These are phyloP conservation scores for Basipetospora chlamydospora DNA, from an alignment of 2,329 filamentous ascomycete genomes.

Conservation along the genomic window DNA sequence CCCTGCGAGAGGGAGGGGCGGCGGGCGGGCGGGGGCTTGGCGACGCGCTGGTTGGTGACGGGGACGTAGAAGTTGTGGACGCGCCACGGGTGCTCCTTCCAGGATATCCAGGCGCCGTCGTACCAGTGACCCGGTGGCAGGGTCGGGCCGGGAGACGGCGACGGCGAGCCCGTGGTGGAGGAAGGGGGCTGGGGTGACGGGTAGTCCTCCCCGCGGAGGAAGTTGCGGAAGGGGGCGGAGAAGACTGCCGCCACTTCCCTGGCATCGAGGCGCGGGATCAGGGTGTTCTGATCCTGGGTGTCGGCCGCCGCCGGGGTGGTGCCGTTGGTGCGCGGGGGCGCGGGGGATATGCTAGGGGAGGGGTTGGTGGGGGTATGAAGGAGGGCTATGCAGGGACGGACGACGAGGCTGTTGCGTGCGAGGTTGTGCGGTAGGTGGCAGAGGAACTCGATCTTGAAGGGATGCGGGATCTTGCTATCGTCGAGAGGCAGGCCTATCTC, in stretches of 20 bases:
- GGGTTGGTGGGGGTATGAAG: slow-evolving; percentile 44
- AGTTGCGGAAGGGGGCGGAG: slow-evolving; percentile 75
- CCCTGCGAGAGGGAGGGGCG: slow-evolving; percentile 23
- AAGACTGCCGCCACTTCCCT: slow-evolving; percentile 91
- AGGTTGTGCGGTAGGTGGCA: slow-evolving; percentile 69
- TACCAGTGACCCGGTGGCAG: slow-evolving; percentile 60
- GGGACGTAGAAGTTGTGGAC: slow-evolving; percentile 91
- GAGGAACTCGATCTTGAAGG: slow-evolving; percentile 76
- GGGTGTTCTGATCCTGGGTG: slow-evolving; percentile 38
- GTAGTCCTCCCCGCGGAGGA: slow-evolving; percentile 50
- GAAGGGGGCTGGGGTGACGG: no score
- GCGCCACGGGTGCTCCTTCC: slow-evolving; percentile 64
- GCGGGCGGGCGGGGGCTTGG: slow-evolving; percentile 33
- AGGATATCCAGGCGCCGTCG: slow-evolving; percentile 65
- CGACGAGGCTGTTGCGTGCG: slow-evolving; percentile 57
- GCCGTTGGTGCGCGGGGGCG: slow-evolving; percentile 3
- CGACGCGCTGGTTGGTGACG: slow-evolving; percentile 53
- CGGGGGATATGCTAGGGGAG: slow-evolving; percentile 4
- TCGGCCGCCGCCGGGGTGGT: slow-evolving; percentile 6
- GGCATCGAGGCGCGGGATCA: slow-evolving; percentile 72
- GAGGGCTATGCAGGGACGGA: slow-evolving; percentile 65
- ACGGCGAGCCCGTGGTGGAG: no score
- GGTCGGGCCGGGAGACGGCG: slow-evolving; percentile 17
- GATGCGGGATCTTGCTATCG: slow-evolving; percentile 52
- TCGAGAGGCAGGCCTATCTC: slow-evolving; percentile 78